Conservation (phyloP, 148 eudicot genomes). For the Beta vulgaris region DNA sequence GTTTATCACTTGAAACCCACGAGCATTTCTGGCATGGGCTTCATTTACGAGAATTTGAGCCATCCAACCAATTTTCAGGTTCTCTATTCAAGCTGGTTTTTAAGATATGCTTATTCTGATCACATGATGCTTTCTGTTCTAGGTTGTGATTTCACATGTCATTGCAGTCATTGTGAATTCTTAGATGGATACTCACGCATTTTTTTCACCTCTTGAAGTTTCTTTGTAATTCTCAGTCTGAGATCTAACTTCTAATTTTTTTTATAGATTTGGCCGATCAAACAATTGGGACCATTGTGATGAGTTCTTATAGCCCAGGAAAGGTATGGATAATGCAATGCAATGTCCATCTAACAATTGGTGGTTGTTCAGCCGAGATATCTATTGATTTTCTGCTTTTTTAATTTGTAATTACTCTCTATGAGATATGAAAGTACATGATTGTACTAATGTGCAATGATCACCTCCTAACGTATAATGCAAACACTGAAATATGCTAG, state of each 20-base stretch:
- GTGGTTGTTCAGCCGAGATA: not conserved
- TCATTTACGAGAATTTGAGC: no score
- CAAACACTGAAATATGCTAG: not conserved
- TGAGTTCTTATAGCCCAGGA: not conserved
- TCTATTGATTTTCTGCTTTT: not conserved
- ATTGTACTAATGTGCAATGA: no score
- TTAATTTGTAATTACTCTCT: not conserved
- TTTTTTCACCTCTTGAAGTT: not conserved
- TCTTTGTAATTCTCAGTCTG: not conserved
- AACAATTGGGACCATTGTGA: constrained; percentile 44
- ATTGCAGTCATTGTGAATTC: not conserved
- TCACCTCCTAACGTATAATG: no score
- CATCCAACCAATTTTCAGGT: not conserved
- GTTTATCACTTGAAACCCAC: no score
- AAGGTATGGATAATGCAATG: constrained; percentile 11
- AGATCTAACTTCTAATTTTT: not conserved
- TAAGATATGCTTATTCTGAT: not conserved
- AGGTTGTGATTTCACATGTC: not conserved
- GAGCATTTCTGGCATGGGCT: no score
- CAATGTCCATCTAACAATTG: not conserved
- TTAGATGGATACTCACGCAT: not conserved
- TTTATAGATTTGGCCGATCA: constrained; percentile 50
- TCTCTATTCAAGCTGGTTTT: not conserved
- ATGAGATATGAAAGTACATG: not conserved
- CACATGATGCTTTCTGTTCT: not conserved